Conservation (phyloP, 2,329 filamentous ascomycete species). For the Aspergillus melleus region DNA sequence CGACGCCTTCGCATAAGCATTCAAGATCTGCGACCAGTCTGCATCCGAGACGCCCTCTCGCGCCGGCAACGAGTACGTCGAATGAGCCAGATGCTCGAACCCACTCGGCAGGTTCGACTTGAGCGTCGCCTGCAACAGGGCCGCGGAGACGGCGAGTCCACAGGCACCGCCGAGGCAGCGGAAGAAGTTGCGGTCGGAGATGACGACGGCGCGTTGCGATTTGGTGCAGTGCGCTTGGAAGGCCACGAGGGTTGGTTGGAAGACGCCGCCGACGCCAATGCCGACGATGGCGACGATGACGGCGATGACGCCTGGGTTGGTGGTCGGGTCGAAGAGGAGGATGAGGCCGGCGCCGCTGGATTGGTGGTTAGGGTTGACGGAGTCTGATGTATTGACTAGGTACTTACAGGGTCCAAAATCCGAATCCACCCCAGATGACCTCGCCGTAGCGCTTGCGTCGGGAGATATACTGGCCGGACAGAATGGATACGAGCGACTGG, state of each 20-base stretch:
- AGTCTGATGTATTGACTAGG: no score
- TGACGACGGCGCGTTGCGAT: conserved; percentile 61
- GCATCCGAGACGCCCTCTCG: conserved; percentile 27
- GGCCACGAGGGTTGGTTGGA: conserved; percentile 58
- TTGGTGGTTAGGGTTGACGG: background rate
- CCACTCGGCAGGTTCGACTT: conserved; percentile 41
- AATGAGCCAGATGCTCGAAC: conserved; percentile 40
- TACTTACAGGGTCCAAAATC: conserved; percentile 48
- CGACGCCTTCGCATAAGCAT: conserved; percentile 56
- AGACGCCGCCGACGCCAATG: conserved; percentile 54
- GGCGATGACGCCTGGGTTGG: conserved; percentile 50
- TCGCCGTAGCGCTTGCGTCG: conserved; percentile 58
- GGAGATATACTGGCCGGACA: conserved; percentile 60
- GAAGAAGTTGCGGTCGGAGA: conserved; percentile 63
- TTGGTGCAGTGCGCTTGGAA: conserved; percentile 59
- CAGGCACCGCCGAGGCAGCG: conserved; percentile 59
- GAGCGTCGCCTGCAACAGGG: conserved; percentile 46
- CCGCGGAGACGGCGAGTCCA: conserved; percentile 59
- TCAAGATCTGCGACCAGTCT: conserved; percentile 45
- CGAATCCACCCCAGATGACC: conserved; percentile 54
- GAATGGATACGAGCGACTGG: conserved; percentile 43
- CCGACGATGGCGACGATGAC: conserved; percentile 54
- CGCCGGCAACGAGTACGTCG: conserved; percentile 40
- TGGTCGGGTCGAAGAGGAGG: conserved; percentile 50
- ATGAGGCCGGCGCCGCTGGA: conserved; percentile 52